phyloP scores from a whole-genome alignment of 148 eudicot species.

The Silene uniflora region DNA sequence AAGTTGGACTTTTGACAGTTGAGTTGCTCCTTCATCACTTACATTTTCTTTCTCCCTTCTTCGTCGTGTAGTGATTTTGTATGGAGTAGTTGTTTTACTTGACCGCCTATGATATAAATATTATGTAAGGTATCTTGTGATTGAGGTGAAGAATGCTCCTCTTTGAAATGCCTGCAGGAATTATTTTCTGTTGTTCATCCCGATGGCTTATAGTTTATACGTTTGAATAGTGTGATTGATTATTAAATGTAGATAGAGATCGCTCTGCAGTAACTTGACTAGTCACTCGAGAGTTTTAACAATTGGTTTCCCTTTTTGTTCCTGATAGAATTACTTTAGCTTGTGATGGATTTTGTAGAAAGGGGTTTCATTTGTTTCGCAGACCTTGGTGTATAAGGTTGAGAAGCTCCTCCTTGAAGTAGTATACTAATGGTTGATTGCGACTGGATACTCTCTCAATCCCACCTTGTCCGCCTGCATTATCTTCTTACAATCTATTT shows the following conservation, averaged over 20 bases:
- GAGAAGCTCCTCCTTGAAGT: no score
- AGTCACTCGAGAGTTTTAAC: no score
- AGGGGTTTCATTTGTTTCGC: no score
- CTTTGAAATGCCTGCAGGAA: neutral
- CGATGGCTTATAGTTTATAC: neutral
- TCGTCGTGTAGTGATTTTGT: neutral
- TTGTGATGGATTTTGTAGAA: no score
- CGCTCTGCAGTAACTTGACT: neutral
- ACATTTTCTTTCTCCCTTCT: neutral
- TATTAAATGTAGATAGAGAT: neutral
- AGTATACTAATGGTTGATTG: no score
- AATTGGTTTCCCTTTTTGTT: no score
- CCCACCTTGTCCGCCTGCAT: no score
- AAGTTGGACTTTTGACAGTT: slow-evolving; percentile 16
- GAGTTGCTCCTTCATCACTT: neutral
- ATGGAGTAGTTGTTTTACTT: neutral
- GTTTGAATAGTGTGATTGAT: neutral
- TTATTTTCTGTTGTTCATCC: neutral
- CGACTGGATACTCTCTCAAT: no score
- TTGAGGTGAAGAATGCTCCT: neutral
- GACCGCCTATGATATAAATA: no score
- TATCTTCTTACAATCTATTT: no score
- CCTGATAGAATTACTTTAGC: no score
- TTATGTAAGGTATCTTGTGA: neutral
- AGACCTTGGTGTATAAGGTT: no score